Conservation (phyloP, 2,329 filamentous ascomycete genomes). For the Colletotrichum sp. region DNA sequence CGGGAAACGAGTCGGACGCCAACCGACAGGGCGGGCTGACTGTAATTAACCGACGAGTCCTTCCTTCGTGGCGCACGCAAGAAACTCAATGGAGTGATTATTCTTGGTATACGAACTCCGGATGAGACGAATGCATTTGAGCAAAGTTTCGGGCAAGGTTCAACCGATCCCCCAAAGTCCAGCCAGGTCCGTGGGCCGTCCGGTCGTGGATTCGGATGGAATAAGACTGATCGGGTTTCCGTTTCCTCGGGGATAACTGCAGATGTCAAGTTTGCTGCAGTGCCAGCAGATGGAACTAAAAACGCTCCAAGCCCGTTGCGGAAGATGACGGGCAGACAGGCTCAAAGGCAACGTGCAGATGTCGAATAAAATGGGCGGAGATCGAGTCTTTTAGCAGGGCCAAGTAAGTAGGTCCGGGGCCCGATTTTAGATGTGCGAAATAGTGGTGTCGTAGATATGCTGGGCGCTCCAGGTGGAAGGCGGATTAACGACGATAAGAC, state of each 20-base stretch:
- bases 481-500: background rate
- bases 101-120: background rate
- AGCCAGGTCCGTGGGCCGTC: background rate
- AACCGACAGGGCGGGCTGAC: background rate
- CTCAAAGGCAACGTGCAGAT: background rate
- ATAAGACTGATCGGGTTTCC: background rate
- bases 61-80: background rate
- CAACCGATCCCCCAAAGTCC: background rate
- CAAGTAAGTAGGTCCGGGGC: background rate
- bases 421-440: conserved; percentile 9
- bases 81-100: background rate
- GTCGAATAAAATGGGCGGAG: background rate
- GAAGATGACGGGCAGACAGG: background rate
- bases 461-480: conserved; percentile 2
- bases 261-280: background rate
- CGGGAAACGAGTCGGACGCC: background rate
- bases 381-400: background rate
- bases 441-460: background rate
- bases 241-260: background rate
- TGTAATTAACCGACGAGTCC: background rate
- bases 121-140: conserved; percentile 11
- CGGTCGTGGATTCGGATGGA: conserved; percentile 4
- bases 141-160: background rate
- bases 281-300: background rate
- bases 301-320: background rate